Evolutionary conservation across 805 yeast genomes (phyloP).

Genomic region (Nakazawaea siamensis): DNA sequence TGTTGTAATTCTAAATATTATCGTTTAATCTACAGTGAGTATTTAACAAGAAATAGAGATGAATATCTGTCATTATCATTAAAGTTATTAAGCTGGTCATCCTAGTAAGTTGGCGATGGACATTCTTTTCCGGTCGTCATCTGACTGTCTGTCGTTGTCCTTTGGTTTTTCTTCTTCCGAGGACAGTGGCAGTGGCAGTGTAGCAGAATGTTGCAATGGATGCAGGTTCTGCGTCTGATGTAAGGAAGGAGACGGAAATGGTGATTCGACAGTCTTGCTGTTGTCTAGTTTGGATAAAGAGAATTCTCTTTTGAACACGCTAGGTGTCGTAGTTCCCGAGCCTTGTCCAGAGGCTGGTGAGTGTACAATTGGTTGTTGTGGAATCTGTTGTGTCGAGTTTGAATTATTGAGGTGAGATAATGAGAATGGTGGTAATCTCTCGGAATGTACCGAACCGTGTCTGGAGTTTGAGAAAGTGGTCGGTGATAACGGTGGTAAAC

Average conservation of each 20-base stretch:
- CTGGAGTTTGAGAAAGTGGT: slow-evolving; percentile 6
- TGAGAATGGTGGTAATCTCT: slow-evolving; percentile 7
- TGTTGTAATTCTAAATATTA: neutral
- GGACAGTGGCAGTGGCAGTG: slow-evolving; percentile 1
- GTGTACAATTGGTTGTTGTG: too few species aligned
- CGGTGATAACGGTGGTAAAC: slow-evolving; percentile 10
- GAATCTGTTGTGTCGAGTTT: too few species aligned
- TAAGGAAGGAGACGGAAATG: slow-evolving; percentile 5
- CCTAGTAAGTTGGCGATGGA: slow-evolving; percentile 8
- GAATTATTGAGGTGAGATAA: slow-evolving; percentile 1
- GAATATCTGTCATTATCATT: too few species aligned
- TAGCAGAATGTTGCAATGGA: too few species aligned
- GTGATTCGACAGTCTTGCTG: slow-evolving; percentile 1
- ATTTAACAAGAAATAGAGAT: too few species aligned
- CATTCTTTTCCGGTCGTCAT: slow-evolving; percentile 10
- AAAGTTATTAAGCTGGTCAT: too few species aligned
- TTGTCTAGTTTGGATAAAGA: slow-evolving; percentile 9
- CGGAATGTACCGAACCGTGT: slow-evolving; percentile 8
- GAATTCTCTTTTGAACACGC: slow-evolving; percentile 13
- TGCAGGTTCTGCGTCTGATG: slow-evolving; percentile 4
- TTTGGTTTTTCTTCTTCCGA: too few species aligned
- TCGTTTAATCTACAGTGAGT: neutral
- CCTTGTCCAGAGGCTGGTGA: too few species aligned
- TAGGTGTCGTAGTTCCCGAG: neutral
- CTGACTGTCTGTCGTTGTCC: too few species aligned